Percentiles rank a stretch among this genome's conserved stretches.
Evolutionary conservation across 805 yeast species (phyloP).

Genomic region (Jamesozyma rosinii): DNA sequence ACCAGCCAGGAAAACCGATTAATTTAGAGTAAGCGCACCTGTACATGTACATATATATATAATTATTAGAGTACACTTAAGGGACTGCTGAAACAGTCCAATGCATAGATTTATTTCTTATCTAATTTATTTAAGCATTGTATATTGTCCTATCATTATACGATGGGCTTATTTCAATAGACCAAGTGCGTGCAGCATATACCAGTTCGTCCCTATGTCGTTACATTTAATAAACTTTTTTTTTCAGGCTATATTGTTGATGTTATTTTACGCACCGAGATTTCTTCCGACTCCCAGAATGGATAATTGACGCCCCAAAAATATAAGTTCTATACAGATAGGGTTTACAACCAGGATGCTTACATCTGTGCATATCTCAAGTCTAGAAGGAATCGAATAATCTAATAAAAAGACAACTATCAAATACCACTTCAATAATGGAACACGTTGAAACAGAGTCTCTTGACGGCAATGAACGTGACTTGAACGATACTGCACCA

Average conservation of each 20-base stretch:
- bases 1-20: background rate
- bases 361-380: too few species aligned
- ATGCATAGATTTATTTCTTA: too few species aligned
- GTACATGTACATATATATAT: background rate
- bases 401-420: background rate
- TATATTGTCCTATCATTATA: too few species aligned
- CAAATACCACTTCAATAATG: background rate
- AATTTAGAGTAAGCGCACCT: too few species aligned
- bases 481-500: background rate
- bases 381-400: background rate
- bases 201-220: too few species aligned
- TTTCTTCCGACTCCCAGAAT: background rate
- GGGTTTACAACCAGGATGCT: too few species aligned
- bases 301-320: background rate
- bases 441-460: background rate
- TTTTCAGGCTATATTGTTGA: too few species aligned
- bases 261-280: background rate
- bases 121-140: too few species aligned
- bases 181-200: too few species aligned
- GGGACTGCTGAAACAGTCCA: too few species aligned
- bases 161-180: too few species aligned
- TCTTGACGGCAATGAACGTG: background rate
- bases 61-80: background rate
- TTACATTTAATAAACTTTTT: too few species aligned
- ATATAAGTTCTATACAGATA: background rate